Evolutionary conservation across 768 basidiomycete species (phyloP), one percentile per base, ranked within the genome.

Genomic region (Kwoniella dendrophila): DNA sequence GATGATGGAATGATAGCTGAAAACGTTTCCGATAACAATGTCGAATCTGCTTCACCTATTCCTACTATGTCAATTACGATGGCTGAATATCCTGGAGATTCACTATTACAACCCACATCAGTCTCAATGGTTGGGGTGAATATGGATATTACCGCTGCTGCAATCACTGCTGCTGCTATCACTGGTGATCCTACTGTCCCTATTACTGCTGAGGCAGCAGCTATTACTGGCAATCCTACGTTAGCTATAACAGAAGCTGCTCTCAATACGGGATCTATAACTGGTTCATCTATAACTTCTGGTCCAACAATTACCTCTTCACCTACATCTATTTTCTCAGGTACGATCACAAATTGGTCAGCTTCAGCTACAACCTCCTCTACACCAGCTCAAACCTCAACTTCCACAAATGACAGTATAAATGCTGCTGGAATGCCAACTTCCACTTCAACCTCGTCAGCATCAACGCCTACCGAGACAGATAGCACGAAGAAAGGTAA

Each of bases 91-190:
- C 53, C 38, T n/a, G 56, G 33, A 34, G 38, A 48, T 24, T 38
- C 36, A 2, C 30, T 38, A 16, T n/a, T 50, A 14, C 20, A 32
- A n/a, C 22, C 47, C 14, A 49, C 47, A 11, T 29, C 57, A 12
- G 32, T 48, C 6, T n/a, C 24, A 8, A 29, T 43, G 24, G 53
- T 2, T 14, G 24, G 14, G 44, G 24, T 38, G 18, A 18, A n/a
- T n/a, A 53, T 53, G 33, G 24, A 48, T 45, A 38, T 43, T 22
- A 44, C 34, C 11, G 49, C 29, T 29, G 59, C 59, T 20, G 59
- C 59, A 34, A 38, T 40, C 27, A 38, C 47, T 16, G 6, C 56
- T 34, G 36, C 45, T 12, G 26, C 36, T 20, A 33, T 20, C 18
- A 55, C 16, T 27, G 53, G 49, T 41, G n/a, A n/a, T n/a, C n/a